Conservation (phyloP, 257 asterid genomes). For the Pogostemon cablin region DNA sequence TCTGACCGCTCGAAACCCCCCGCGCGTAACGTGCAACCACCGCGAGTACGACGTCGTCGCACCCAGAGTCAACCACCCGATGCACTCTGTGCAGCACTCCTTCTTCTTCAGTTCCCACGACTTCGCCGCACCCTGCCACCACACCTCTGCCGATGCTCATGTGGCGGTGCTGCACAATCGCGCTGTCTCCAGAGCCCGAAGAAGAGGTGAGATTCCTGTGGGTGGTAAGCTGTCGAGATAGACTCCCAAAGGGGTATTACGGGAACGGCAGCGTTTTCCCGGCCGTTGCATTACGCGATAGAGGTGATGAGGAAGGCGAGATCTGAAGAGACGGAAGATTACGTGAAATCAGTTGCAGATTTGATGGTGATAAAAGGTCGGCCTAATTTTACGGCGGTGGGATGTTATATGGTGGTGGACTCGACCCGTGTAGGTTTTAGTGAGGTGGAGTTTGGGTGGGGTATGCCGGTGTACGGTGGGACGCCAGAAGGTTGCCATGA, state of each 20-base stretch:
- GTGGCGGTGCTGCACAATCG: constrained; percentile 59
- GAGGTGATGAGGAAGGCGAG: constrained; percentile 44
- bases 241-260: constrained; percentile 49
- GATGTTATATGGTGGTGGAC: constrained; percentile 50
- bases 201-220: constrained; percentile 42
- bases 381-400: constrained; percentile 40
- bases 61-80: constrained; percentile 36
- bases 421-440: constrained; percentile 29
- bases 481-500: constrained; percentile 36
- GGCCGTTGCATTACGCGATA: constrained; percentile 33
- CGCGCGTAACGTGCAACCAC: constrained; percentile 41
- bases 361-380: constrained; percentile 48
- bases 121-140: constrained; percentile 43
- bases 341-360: constrained; percentile 47
- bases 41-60: constrained; percentile 43
- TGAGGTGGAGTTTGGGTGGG: constrained; percentile 4
- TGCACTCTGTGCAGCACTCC: constrained; percentile 45
- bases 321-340: constrained; percentile 43
- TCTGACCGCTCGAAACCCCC: constrained; percentile 52
- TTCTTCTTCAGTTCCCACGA: constrained; percentile 57
- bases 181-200: constrained; percentile 38
- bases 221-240: constrained; percentile 34
- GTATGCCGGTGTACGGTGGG: background rate
- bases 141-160: constrained; percentile 40
- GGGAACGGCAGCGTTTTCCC: constrained; percentile 45